Base-by-base conservation (phyloP, 495 filamentous ascomycete species). In the Penicillium ochrochloron region DNA sequence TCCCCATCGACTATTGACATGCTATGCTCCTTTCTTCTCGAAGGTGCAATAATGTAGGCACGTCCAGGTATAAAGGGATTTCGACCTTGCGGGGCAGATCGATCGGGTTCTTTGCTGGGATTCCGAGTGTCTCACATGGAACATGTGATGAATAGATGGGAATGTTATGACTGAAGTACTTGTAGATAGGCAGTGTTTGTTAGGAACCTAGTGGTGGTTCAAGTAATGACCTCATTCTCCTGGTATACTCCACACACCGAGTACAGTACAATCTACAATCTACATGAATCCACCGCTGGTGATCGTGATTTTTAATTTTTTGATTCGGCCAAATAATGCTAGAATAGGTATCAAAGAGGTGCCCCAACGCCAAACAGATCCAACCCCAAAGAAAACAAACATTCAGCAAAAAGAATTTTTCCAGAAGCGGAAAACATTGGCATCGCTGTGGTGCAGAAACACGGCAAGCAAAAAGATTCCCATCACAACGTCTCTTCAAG, bases 311-410 rank as follows among this genome's bases (percentile, higher is more conserved):
- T 27, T 27, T 27, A 27, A 27, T 46, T 52, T 46, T 52, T 15
- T 60, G 51, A 39, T 62, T 59, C 27, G 35, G 58, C 19, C 57
- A 34, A 61, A 51, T 27, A 60, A 63, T 67, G 54, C 60, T 70
- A 70, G 63, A 63, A 68, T 70, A 70, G 65, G 68, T 73, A 70
- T 70, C 61, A 68, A 68, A 21, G n/a, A 63, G 54, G 65, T 63
- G 52, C 63, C 59, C 61, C n/a, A 69, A 63, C 65, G 61, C 68
- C 63, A 15, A 33, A 23, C 37, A 59, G 51, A 58, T 48, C 57
- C 27, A 19, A 53, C 35, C 12, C 17, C 41, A 44, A 7, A 44
- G n/a, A 60, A 46, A 42, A 42, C 52, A 34, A 21, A 53, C 15
- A 65, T 69, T 63, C 62, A 68, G 57, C 57, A 62, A 61, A 31